phyloP scores from a whole-genome alignment of 2,329 filamentous ascomycete genomes.

The Aspergillus ochraceus region DNA sequence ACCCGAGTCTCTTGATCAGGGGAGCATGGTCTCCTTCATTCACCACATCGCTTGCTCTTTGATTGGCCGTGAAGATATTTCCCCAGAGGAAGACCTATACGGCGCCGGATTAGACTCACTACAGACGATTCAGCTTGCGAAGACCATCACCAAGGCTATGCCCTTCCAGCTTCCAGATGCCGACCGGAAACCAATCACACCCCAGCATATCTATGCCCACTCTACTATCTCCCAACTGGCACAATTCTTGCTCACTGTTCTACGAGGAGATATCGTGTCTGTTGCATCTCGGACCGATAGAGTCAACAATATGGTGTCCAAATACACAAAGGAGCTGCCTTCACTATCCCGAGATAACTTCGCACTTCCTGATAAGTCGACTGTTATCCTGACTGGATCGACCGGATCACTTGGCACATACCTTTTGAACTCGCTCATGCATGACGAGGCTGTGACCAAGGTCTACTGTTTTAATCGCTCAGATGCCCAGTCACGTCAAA shows the following conservation, averaged over 20 bases:
- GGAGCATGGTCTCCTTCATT: background rate
- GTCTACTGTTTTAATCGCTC: constrained; percentile 52
- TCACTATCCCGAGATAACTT: background rate
- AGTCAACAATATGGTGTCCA: constrained; percentile 3
- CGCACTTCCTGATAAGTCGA: background rate
- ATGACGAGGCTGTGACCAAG: constrained; percentile 35
- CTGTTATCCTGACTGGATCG: constrained; percentile 46
- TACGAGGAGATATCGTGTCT: background rate
- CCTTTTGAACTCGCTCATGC: constrained; percentile 42
- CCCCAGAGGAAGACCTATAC: constrained; percentile 21
- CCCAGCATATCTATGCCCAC: constrained; percentile 10
- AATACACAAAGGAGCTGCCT: constrained; percentile 2
- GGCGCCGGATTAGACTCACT: constrained; percentile 28
- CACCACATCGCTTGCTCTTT: constrained; percentile 10
- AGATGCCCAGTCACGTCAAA: constrained; percentile 45
- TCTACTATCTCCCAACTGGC: constrained; percentile 1
- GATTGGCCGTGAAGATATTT: constrained; percentile 12
- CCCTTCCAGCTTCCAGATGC: background rate
- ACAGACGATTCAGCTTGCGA: constrained; percentile 24
- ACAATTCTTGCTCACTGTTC: background rate
- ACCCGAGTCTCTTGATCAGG: background rate
- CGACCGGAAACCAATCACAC: background rate
- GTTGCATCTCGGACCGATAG: constrained; percentile 1
- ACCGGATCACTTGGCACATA: constrained; percentile 53
- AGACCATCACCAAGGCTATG: constrained; percentile 8